Percentiles rank a stretch among this genome's conserved stretches.
These are phyloP conservation scores for Gardenia jasminoides DNA, from an alignment of 257 asterid species.

Conservation along the genomic window DNA sequence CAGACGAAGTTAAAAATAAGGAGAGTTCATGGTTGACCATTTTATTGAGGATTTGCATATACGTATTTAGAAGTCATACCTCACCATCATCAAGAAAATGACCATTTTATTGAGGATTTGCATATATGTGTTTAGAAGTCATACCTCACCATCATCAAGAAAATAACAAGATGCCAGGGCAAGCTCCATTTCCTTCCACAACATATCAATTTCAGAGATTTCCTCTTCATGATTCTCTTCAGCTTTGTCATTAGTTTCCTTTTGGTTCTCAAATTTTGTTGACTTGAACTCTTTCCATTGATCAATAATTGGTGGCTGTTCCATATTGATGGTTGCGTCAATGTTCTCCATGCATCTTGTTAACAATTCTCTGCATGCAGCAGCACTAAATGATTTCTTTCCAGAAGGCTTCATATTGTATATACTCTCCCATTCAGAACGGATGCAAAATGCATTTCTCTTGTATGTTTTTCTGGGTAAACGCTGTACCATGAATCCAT, in stretches of 20 bases:
- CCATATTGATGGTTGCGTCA: conserved; percentile 66
- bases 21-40: background rate
- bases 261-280: conserved; percentile 29
- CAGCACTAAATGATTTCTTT: conserved; percentile 68
- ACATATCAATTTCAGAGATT: conserved; percentile 70
- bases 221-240: conserved; percentile 45
- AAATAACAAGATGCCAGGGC: conserved; percentile 85
- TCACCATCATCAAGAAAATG: too few species aligned
- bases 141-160: conserved; percentile 76
- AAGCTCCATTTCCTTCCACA: conserved; percentile 97
- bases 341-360: conserved; percentile 79
- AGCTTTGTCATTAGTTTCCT: conserved; percentile 37
- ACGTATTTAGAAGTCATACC: conserved; percentile 37
- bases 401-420: conserved; percentile 73
- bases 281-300: conserved; percentile 84
- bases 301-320: conserved; percentile 72
- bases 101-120: background rate
- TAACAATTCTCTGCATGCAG: conserved; percentile 76
- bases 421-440: conserved; percentile 63
- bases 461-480: conserved; percentile 2
- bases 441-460: conserved; percentile 16
- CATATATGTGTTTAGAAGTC: background rate
- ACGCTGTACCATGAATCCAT: conserved; percentile 20
- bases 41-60: background rate
- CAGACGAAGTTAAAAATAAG: background rate